Evolutionary conservation across 345 rosid genomes (phyloP).

Genomic region (Cardamine occulta): DNA sequence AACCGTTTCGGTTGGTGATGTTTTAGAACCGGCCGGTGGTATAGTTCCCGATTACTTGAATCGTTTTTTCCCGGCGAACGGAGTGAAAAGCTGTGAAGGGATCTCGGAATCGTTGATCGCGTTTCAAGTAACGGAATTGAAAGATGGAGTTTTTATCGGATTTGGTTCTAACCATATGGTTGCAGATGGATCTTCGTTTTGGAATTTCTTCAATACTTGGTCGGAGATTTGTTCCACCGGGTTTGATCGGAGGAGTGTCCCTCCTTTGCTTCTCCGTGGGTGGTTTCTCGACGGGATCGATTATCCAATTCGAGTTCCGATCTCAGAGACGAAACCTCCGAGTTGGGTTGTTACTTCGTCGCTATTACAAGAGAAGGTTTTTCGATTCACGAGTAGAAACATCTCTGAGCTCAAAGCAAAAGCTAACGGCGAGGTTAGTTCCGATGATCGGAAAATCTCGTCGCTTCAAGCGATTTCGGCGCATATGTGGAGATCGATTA

Average conservation of each 20-base stretch:
- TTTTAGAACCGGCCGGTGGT: slow-evolving; percentile 22
- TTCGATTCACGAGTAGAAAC: slow-evolving; percentile 37
- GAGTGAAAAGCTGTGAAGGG: slow-evolving; percentile 34
- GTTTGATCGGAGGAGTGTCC: neutral
- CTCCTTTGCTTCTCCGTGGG: slow-evolving; percentile 31
- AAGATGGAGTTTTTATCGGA: slow-evolving; percentile 45
- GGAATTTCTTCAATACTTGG: slow-evolving; percentile 52
- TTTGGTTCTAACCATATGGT: slow-evolving; percentile 40
- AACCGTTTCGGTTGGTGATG: slow-evolving; percentile 40
- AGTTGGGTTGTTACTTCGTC: slow-evolving; percentile 2
- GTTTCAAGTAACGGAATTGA: slow-evolving; percentile 46
- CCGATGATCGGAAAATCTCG: slow-evolving; percentile 37
- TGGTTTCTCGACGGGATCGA: slow-evolving; percentile 34
- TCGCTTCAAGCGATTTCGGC: slow-evolving; percentile 43
- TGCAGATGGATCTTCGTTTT: slow-evolving; percentile 48
- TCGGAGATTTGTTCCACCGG: slow-evolving; percentile 47
- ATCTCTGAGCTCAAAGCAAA: slow-evolving; percentile 28
- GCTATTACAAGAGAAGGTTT: slow-evolving; percentile 38
- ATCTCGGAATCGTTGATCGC: slow-evolving; percentile 39
- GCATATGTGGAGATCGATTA: slow-evolving; percentile 33
- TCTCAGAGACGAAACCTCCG: slow-evolving; percentile 3
- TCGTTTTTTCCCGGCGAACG: slow-evolving; percentile 40
- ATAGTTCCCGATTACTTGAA: slow-evolving; percentile 30
- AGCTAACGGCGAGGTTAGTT: neutral
- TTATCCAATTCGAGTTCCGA: slow-evolving; percentile 44